Conservation (phyloP, 768 basidiomycete species). For the Boletus sp. region DNA sequence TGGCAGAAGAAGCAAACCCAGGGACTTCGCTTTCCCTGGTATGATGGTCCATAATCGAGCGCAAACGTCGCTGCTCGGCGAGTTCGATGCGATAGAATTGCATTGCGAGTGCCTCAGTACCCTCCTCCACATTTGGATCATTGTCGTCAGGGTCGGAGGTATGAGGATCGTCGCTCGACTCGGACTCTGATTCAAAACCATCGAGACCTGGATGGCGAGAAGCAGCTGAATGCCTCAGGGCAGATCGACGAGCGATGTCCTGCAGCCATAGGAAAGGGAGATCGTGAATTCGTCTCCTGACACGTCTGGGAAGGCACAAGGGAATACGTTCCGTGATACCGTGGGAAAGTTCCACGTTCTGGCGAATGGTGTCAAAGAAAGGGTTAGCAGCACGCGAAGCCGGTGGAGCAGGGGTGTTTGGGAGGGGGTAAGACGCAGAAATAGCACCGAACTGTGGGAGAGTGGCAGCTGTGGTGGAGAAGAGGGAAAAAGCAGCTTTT, state of each 20-base stretch:
- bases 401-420: constrained; percentile 21
- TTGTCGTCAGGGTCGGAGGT: constrained; percentile 35
- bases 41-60: constrained; percentile 92
- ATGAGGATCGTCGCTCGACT: constrained; percentile 35
- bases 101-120: constrained; percentile 78
- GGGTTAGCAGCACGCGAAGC: constrained; percentile 58
- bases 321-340: constrained; percentile 81
- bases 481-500: constrained; percentile 59
- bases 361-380: constrained; percentile 92
- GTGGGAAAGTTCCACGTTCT: constrained; percentile 77
- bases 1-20: not conserved
- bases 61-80: constrained; percentile 84
- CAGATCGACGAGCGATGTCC: constrained; percentile 61
- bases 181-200: constrained; percentile 29
- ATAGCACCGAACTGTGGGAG: constrained; percentile 8
- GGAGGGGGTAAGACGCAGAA: not conserved
- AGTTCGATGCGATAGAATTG: constrained; percentile 94
- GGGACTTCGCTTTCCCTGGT: constrained; percentile 51
- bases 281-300: constrained; percentile 61
- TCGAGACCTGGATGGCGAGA: constrained; percentile 19
- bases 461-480: constrained; percentile 38
- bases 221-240: constrained; percentile 14
- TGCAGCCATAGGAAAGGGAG: constrained; percentile 80
- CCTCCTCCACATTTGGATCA: constrained; percentile 54
- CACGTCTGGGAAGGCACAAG: constrained; percentile 50